phyloP scores from a whole-genome alignment of 2,329 filamentous ascomycete genomes.

The Lecanosticta acicola region DNA sequence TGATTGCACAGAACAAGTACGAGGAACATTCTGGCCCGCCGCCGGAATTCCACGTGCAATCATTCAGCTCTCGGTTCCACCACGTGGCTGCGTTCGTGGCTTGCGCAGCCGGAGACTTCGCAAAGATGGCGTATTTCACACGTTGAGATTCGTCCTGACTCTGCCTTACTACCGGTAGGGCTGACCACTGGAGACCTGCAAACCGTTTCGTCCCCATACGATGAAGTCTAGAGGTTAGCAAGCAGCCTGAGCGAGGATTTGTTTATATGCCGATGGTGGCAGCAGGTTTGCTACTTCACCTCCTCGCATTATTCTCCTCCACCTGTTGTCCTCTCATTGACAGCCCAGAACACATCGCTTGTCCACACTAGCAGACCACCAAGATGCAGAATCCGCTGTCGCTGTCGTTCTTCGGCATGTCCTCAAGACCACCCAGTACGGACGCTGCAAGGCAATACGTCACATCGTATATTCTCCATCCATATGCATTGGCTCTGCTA shows the following conservation, averaged over 20 bases:
- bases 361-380: too few relatives aligned
- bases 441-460: slow-evolving; percentile 6
- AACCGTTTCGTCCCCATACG: too few relatives aligned
- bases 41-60: background rate
- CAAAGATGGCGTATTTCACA: background rate
- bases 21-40: too few relatives aligned
- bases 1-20: too few relatives aligned
- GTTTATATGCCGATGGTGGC: too few relatives aligned
- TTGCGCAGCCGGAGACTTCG: background rate
- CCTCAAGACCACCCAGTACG: slow-evolving; percentile 4
- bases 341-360: too few relatives aligned
- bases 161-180: background rate
- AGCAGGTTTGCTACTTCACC: too few relatives aligned
- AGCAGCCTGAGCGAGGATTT: too few relatives aligned
- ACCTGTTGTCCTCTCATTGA: too few relatives aligned
- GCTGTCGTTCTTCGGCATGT: background rate
- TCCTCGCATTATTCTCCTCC: too few relatives aligned
- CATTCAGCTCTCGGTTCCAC: background rate
- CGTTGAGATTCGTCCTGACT: background rate
- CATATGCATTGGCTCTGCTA: slow-evolving; percentile 2
- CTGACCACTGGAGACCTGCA: too few relatives aligned
- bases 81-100: background rate
- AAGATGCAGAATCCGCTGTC: background rate
- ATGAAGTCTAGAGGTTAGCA: too few relatives aligned
- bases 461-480: slow-evolving; percentile 10